Percentiles rank a stretch among this genome's conserved stretches.
phyloP scores from a whole-genome alignment of 257 asterid genomes.

The Gardenia jasminoides region DNA sequence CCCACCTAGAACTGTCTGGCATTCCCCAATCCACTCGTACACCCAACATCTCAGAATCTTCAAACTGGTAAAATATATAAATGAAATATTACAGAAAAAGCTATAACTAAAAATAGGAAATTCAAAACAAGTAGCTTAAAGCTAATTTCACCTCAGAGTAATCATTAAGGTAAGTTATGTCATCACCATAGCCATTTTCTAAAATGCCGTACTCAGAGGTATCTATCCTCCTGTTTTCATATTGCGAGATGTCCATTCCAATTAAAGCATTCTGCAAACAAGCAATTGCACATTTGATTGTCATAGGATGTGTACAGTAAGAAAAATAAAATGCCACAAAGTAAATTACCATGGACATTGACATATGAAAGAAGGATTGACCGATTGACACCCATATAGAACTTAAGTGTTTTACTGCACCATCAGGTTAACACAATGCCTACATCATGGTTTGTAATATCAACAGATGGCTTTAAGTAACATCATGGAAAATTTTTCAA shows the following conservation, averaged over 20 bases:
- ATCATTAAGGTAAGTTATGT: constrained; percentile 40
- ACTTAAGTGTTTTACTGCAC: not conserved
- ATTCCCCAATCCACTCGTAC: constrained; percentile 52
- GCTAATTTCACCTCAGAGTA: constrained; percentile 48
- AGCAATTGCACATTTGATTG: constrained; percentile 24
- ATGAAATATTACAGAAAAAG: constrained; percentile 5
- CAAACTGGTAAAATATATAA: constrained; percentile 39
- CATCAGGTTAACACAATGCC: not conserved
- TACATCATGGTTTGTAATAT: not conserved
- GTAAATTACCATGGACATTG: not conserved
- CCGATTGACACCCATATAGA: not conserved
- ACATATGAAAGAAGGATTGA: not conserved
- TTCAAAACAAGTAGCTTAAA: not conserved
- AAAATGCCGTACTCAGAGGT: constrained; percentile 35
- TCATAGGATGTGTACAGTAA: constrained; percentile 10
- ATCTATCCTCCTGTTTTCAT: constrained; percentile 53
- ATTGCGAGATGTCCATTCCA: constrained; percentile 67
- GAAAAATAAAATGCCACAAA: not conserved
- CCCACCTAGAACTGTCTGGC: constrained; percentile 49
- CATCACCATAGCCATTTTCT: constrained; percentile 44
- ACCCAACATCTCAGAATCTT: constrained; percentile 42
- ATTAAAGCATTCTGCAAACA: constrained; percentile 58
- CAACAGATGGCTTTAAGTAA: not conserved
- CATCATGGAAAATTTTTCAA: not conserved
- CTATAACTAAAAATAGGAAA: constrained; percentile 1